Evolutionary conservation across 352 stramenopile genomes (phyloP).

Genomic region (Nothophytophthora sp.): DNA sequence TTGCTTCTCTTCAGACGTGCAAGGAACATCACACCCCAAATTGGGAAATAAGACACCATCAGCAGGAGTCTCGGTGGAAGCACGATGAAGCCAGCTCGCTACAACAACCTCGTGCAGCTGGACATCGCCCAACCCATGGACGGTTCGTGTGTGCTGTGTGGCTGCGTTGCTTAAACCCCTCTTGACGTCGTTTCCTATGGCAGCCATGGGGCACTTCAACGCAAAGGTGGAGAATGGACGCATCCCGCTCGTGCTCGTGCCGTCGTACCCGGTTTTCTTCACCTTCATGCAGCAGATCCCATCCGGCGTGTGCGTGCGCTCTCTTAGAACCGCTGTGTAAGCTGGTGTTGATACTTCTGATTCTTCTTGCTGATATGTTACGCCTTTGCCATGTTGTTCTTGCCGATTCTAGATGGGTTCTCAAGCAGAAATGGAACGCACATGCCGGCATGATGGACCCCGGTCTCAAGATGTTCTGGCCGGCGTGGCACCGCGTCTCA

Average conservation of each 20-base stretch:
- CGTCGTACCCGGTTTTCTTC: slow-evolving; percentile 49
- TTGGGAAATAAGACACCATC: no score
- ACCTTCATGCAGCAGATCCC: slow-evolving; percentile 65
- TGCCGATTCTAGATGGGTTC: slow-evolving; percentile 51
- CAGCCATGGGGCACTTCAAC: slow-evolving; percentile 67
- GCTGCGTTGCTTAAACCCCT: no score
- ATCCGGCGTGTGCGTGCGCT: slow-evolving; percentile 74
- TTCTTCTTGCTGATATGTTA: no score
- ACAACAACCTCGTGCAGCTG: slow-evolving; percentile 55
- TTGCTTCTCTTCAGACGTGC: no score
- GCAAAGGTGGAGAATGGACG: slow-evolving; percentile 44
- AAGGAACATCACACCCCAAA: no score
- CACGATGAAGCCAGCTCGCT: slow-evolving; percentile 20
- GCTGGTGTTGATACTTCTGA: no score
- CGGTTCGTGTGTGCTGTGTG: slow-evolving; percentile 11
- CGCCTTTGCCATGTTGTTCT: slow-evolving; percentile 8
- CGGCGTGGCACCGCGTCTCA: slow-evolving; percentile 69
- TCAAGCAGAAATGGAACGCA: slow-evolving; percentile 79
- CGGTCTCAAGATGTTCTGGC: slow-evolving; percentile 66
- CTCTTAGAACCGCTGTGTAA: no score
- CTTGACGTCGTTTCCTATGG: no score
- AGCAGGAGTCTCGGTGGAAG: slow-evolving; percentile 11
- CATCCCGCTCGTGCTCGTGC: slow-evolving; percentile 70
- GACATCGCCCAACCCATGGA: slow-evolving; percentile 59
- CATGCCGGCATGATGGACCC: slow-evolving; percentile 70